These are phyloP conservation scores for Stachybotrys elegans DNA, from an alignment of 2,329 filamentous ascomycete species.

Conservation along the genomic window DNA sequence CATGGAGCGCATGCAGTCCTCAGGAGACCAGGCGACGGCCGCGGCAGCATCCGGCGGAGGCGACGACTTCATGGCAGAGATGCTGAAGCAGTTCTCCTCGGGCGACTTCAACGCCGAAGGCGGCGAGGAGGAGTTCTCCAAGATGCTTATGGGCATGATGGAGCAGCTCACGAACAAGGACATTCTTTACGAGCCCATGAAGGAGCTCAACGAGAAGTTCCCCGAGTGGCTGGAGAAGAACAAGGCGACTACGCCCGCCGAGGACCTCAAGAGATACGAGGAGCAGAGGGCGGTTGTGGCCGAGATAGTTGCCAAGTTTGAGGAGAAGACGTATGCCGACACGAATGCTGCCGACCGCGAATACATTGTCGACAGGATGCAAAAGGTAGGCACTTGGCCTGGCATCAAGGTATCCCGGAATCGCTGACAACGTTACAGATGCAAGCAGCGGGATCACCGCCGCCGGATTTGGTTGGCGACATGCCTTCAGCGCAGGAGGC, in stretches of 20 bases:
- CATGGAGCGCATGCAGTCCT: slow-evolving; percentile 93
- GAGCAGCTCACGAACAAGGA: slow-evolving; percentile 98
- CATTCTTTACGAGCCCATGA: slow-evolving; percentile 97
- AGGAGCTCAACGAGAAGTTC: slow-evolving; percentile 90
- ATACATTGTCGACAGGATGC: slow-evolving; percentile 96
- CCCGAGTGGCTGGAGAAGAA: slow-evolving; percentile 85
- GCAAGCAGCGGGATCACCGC: slow-evolving; percentile 91
- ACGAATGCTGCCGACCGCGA: slow-evolving; percentile 75
- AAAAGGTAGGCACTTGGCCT: slow-evolving; percentile 76
- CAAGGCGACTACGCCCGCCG: slow-evolving; percentile 55
- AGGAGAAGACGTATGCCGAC: slow-evolving; percentile 76
- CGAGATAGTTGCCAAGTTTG: slow-evolving; percentile 87
- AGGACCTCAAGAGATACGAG: slow-evolving; percentile 75
- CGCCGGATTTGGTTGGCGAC: slow-evolving; percentile 84
- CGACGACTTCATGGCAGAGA: slow-evolving; percentile 83
- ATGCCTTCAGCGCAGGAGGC: slow-evolving; percentile 78
- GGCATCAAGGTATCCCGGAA: too few species aligned
- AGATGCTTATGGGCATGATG: slow-evolving; percentile 98
- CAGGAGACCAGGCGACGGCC: slow-evolving; percentile 78
- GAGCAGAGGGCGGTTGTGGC: slow-evolving; percentile 73
- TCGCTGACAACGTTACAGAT: slow-evolving; percentile 55
- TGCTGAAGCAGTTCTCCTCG: slow-evolving; percentile 74
- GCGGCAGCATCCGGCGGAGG: slow-evolving; percentile 62
- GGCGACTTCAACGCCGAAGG: slow-evolving; percentile 57
- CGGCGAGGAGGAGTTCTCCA: slow-evolving; percentile 79